phyloP scores from a whole-genome alignment of 2,329 filamentous ascomycete species.

The Apiospora marii region DNA sequence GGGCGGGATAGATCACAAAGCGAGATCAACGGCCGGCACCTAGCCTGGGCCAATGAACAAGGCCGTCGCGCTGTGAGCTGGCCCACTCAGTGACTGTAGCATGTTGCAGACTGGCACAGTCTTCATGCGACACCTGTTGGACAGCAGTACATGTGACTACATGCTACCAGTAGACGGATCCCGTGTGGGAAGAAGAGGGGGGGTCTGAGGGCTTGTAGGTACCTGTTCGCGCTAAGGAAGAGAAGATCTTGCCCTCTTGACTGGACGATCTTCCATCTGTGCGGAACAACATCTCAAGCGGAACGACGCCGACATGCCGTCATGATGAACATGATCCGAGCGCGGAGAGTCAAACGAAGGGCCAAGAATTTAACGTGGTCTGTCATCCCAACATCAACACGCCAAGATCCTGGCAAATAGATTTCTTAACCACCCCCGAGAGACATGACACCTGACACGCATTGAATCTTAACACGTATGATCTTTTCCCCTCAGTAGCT shows the following conservation, averaged over 20 bases:
- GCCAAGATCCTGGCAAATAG: neutral
- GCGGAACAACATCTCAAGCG: neutral
- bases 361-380: neutral
- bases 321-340: constrained; percentile 10
- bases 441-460: constrained; percentile 19
- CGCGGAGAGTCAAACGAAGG: neutral
- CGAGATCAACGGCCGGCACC: constrained; percentile 15
- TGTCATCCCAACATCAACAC: constrained; percentile 15
- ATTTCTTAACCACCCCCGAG: neutral
- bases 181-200: neutral
- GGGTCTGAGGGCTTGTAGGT: neutral
- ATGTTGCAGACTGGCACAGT: constrained; percentile 13
- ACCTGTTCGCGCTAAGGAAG: constrained; percentile 7
- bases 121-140: neutral
- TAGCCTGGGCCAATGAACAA: neutral
- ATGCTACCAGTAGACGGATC: neutral
- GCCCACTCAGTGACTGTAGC: neutral
- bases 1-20: constrained; percentile 7
- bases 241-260: neutral
- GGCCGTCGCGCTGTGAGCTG: neutral
- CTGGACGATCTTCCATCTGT: neutral
- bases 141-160: neutral
- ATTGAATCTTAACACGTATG: constrained; percentile 8
- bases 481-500: neutral
- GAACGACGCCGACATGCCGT: neutral